phyloP scores from a whole-genome alignment of 129 eudicot genomes.

The Tagetes patula region DNA sequence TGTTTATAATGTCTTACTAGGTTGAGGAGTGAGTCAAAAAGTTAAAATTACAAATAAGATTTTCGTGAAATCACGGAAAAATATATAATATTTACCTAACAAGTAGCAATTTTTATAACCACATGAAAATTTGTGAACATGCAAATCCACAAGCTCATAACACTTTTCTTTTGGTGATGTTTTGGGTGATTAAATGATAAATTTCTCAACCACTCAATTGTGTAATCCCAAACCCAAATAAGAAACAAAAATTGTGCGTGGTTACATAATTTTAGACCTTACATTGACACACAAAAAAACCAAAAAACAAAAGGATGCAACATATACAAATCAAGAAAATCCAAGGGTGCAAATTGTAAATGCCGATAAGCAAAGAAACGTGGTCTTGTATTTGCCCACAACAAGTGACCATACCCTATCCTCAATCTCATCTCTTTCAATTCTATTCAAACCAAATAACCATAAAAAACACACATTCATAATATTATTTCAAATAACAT shows the following conservation, averaged over 20 bases:
- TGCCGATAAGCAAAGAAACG: conserved; percentile 27
- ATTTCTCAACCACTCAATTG: too few relatives aligned
- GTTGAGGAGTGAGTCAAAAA: too few relatives aligned
- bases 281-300: neutral
- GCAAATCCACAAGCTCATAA: too few relatives aligned
- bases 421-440: conserved; percentile 20
- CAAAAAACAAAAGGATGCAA: neutral
- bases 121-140: too few relatives aligned
- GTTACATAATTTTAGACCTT: neutral
- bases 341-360: conserved; percentile 27
- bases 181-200: too few relatives aligned
- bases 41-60: too few relatives aligned
- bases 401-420: conserved; percentile 45
- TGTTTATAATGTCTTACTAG: too few relatives aligned
- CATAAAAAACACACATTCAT: conserved; percentile 15
- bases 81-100: too few relatives aligned
- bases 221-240: too few relatives aligned
- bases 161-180: too few relatives aligned
- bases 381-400: conserved; percentile 40
- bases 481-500: conserved; percentile 19
- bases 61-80: too few relatives aligned
- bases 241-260: neutral
- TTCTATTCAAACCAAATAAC: conserved; percentile 11
- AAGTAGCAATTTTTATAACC: too few relatives aligned
- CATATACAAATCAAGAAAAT: neutral